Evolutionary conservation across 2,329 filamentous ascomycete species (phyloP).

Genomic region (Colletotrichum sp.): DNA sequence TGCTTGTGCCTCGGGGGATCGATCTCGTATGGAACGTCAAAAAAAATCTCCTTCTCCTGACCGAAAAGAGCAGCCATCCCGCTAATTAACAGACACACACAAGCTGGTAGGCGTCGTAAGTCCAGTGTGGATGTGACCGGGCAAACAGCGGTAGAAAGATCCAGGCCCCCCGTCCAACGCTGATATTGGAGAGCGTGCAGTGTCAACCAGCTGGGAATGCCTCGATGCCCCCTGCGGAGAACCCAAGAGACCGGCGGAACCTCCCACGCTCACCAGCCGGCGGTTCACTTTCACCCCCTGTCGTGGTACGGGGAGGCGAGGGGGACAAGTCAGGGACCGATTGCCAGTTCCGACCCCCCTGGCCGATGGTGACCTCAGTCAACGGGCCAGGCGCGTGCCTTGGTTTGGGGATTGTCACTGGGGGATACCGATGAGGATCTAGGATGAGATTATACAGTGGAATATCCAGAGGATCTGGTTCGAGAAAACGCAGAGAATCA

Average conservation of each 20-base stretch:
- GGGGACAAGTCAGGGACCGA: neutral
- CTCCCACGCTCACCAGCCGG: neutral
- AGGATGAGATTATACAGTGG: neutral
- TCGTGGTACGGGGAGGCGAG: neutral
- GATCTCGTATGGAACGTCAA: slow-evolving; percentile 14
- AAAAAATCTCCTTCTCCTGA: neutral
- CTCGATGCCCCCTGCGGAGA: neutral
- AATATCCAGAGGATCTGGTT: neutral
- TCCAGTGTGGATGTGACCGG: neutral
- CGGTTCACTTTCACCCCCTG: neutral
- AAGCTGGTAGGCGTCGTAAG: neutral
- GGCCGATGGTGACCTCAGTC: neutral
- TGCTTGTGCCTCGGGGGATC: neutral
- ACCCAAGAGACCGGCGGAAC: neutral
- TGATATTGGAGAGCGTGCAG: slow-evolving; percentile 1
- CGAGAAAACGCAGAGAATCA: neutral
- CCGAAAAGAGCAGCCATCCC: neutral
- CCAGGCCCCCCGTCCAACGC: neutral
- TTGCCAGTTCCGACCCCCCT: neutral
- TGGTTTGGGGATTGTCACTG: neutral
- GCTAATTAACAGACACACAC: neutral
- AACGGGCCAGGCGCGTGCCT: neutral
- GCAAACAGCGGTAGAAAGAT: neutral
- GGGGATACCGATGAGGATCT: neutral
- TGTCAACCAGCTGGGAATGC: neutral